Base-by-base conservation (phyloP, 2,329 filamentous ascomycete genomes). In the Clarireedia paspali region DNA sequence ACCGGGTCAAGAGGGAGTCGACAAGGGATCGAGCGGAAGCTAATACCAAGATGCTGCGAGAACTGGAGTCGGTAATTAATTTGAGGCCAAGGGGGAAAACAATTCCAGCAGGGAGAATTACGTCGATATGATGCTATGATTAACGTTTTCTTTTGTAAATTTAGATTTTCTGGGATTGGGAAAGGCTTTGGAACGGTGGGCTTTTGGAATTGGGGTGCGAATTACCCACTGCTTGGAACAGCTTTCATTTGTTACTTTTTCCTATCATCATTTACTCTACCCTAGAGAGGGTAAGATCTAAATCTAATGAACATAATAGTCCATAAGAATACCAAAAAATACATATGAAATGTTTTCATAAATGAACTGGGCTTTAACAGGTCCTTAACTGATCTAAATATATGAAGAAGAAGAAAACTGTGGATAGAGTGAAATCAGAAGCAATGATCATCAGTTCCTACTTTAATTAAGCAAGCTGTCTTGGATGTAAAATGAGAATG, bases 31-130 rank as follows among this genome's bases (percentile, higher is more conserved):
- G 87, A 67, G 76, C 83, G 46, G 90, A 96, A 60, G 87, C 89
- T 10, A 95, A 84, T 60, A 88, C 85, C 45, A 89, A 87, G 64
- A 96, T 99, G 89, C 79, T 99, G 60, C 85, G 87, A 60, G 94
- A 99, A 73, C 77, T 99, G 57, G 90, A 96, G 74, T 92, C 89
- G 62, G 83, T 99, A 58, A 95, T 97, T 69, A 82, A 81, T 63
- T 72, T 81, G 63, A 71, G 78, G 57, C 76, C 77, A 17, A 70
- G 62, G 44, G 59, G 64, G 24, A 67, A 62, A 56, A 62, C 62
- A 36, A 61, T 62, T 47, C 53, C 57, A 9, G 58, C 57, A 10
- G 60, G 64, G 53, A 61, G 68, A 57, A 64, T 69, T 36, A 69
- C 68, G 61, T 68, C 67, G 61, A 63, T 70, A 67, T 70, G 65